Conservation (phyloP, 140 eudicot species). For the Senecio squalidus region DNA sequence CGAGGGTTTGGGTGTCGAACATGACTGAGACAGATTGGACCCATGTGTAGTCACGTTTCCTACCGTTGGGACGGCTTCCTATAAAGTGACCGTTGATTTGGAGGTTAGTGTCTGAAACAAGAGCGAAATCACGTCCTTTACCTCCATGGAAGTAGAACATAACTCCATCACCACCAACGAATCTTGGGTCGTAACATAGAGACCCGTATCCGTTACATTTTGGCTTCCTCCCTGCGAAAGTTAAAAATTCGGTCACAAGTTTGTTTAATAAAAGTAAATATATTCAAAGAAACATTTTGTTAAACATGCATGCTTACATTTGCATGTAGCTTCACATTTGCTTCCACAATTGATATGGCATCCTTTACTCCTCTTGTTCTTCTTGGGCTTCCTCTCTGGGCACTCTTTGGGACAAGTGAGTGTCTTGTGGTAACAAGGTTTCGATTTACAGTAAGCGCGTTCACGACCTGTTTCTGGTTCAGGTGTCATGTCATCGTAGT, state of each 20-base stretch:
- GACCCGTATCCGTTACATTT: constrained; percentile 55
- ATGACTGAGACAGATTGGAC: constrained; percentile 62
- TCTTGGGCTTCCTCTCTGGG: constrained; percentile 59
- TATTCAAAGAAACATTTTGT: not conserved
- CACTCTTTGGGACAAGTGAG: constrained; percentile 59
- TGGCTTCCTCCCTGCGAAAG: constrained; percentile 50
- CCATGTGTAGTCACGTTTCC: constrained; percentile 76
- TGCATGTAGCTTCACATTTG: constrained; percentile 70
- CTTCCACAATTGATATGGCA: constrained; percentile 54
- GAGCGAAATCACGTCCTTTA: constrained; percentile 49
- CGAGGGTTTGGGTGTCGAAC: constrained; percentile 54
- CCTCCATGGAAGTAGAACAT: constrained; percentile 82
- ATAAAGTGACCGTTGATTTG: constrained; percentile 79
- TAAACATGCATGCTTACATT: constrained; percentile 28
- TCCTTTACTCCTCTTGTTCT: constrained; percentile 58
- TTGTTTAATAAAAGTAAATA: not conserved
- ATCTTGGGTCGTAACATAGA: constrained; percentile 71
- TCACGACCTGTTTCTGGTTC: constrained; percentile 36
- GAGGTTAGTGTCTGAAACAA: constrained; percentile 61
- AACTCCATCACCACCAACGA: constrained; percentile 77
- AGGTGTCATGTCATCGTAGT: constrained; percentile 27
- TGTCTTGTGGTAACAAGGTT: constrained; percentile 28
- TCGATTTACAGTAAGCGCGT: constrained; percentile 35
- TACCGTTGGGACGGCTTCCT: constrained; percentile 48
- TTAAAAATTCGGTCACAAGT: not conserved